phyloP scores from a whole-genome alignment of 2,329 filamentous ascomycete genomes.

The Colletotrichum lupini region DNA sequence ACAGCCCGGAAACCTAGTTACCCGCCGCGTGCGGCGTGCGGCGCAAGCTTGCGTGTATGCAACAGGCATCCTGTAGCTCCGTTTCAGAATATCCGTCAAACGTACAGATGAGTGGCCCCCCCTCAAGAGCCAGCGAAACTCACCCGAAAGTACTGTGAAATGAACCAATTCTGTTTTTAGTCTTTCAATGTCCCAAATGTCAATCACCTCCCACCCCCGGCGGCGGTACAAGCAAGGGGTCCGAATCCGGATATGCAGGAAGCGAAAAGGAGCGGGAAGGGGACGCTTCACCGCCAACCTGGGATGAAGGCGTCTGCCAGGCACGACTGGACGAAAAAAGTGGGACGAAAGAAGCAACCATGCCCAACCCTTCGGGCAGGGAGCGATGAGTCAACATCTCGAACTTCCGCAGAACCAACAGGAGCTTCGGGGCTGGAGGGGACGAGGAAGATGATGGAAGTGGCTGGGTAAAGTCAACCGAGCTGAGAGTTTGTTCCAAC shows the following conservation, averaged over 20 bases:
- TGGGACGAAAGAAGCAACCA: slow-evolving; percentile 34
- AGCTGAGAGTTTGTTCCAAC: background rate
- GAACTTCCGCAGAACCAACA: background rate
- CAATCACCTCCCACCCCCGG: background rate
- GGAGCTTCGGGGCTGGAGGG: slow-evolving; percentile 5
- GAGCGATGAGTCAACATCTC: slow-evolving; percentile 35
- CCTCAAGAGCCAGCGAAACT: background rate
- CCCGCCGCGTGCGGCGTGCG: slow-evolving; percentile 8
- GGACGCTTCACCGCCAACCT: slow-evolving; percentile 39
- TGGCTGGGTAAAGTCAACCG: slow-evolving; percentile 11
- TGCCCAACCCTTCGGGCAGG: slow-evolving; percentile 36
- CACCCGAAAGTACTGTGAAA: background rate
- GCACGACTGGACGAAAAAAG: slow-evolving; percentile 34
- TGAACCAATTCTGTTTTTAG: slow-evolving; percentile 18
- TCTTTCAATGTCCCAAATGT: slow-evolving; percentile 1
- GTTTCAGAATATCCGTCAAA: slow-evolving; percentile 35
- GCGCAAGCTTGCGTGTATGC: slow-evolving; percentile 23
- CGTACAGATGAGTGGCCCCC: slow-evolving; percentile 22
- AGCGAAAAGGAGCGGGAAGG: slow-evolving; percentile 37
- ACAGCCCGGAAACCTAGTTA: slow-evolving; percentile 12
- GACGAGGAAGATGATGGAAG: slow-evolving; percentile 12
- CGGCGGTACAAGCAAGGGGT: slow-evolving; percentile 20
- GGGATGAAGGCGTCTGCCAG: slow-evolving; percentile 35
- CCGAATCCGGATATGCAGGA: slow-evolving; percentile 31
- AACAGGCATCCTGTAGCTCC: slow-evolving; percentile 24